Evolutionary conservation across 75 land plant species (phyloP).

Genomic region (Pinus tabuliformis): DNA sequence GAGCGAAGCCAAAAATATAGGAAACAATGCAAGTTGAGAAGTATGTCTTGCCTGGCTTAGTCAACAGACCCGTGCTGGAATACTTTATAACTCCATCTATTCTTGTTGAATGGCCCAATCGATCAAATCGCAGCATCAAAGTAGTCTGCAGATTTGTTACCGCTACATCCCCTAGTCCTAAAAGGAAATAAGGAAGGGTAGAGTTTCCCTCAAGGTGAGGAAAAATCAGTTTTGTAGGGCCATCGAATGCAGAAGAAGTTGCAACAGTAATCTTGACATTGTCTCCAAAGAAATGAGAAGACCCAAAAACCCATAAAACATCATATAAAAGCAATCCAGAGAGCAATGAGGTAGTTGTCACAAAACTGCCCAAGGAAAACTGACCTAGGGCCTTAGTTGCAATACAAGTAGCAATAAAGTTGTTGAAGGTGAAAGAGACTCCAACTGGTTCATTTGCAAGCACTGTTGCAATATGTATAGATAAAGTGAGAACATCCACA

Average conservation of each 20-base stretch:
- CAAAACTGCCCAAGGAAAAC: slow-evolving; percentile 59
- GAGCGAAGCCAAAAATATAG: slow-evolving; percentile 39
- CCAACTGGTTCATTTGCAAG: too few relatives aligned
- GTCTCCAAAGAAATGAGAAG: slow-evolving; percentile 53
- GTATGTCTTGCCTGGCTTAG: slow-evolving; percentile 37
- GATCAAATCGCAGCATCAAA: slow-evolving; percentile 48
- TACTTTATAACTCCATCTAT: background rate
- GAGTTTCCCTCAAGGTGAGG: slow-evolving; percentile 32
- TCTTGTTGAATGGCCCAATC: slow-evolving; percentile 14
- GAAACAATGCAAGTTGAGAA: slow-evolving; percentile 38
- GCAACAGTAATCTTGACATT: slow-evolving; percentile 58
- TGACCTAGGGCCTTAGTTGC: too few relatives aligned
- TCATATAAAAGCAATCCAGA: slow-evolving; percentile 52
- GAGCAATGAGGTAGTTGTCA: slow-evolving; percentile 49
- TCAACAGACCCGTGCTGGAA: background rate
- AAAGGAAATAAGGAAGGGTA: slow-evolving; percentile 30
- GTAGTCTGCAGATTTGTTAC: slow-evolving; percentile 48
- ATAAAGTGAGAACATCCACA: too few relatives aligned
- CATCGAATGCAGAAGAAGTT: slow-evolving; percentile 53
- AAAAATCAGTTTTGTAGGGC: slow-evolving; percentile 51
- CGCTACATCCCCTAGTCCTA: slow-evolving; percentile 48
- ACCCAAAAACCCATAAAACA: slow-evolving; percentile 61
- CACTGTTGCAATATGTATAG: too few relatives aligned
- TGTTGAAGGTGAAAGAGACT: too few relatives aligned
- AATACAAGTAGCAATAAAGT: too few relatives aligned